Evolutionary conservation across 2,329 filamentous ascomycete species (phyloP).

Genomic region (Fusarium tanahbumbuense): DNA sequence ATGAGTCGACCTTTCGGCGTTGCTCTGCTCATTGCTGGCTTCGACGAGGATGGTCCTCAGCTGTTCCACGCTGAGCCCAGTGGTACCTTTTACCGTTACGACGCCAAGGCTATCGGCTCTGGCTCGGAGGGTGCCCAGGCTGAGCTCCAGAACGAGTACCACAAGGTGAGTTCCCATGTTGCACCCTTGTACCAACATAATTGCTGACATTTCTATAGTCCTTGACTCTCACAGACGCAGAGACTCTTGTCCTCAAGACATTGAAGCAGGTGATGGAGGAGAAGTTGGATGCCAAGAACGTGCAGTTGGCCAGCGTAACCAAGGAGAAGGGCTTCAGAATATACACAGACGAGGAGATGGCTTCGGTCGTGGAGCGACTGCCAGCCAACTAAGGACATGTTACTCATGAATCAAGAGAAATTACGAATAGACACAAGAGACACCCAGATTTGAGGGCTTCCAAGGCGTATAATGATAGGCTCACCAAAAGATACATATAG

Average conservation of each 20-base stretch:
- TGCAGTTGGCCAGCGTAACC: slow-evolving; percentile 96
- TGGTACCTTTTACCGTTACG: slow-evolving; percentile 98
- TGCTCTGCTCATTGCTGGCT: slow-evolving; percentile 93
- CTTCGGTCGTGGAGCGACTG: slow-evolving; percentile 86
- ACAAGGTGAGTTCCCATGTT: slow-evolving; percentile 70
- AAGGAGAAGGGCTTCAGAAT: slow-evolving; percentile 98
- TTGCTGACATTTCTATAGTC: slow-evolving; percentile 63
- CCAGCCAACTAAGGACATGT: slow-evolving; percentile 66
- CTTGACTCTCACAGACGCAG: slow-evolving; percentile 89
- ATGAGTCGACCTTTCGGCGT: slow-evolving; percentile 99
- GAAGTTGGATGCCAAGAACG: slow-evolving; percentile 98
- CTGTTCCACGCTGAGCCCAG: slow-evolving; percentile 98
- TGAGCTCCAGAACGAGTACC: slow-evolving; percentile 98
- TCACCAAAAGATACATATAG: slow-evolving; percentile 18
- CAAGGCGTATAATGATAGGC: slow-evolving; percentile 9
- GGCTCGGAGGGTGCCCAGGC: slow-evolving; percentile 97
- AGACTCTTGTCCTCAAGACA: slow-evolving; percentile 96
- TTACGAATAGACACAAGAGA: slow-evolving; percentile 39
- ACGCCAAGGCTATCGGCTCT: slow-evolving; percentile 98
- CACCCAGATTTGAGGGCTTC: slow-evolving; percentile 27
- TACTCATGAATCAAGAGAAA: slow-evolving; percentile 37
- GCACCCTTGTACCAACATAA: neutral
- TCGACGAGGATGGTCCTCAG: slow-evolving; percentile 95
- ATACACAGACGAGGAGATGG: slow-evolving; percentile 99
- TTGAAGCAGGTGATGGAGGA: slow-evolving; percentile 99